phyloP scores from a whole-genome alignment of 2,329 filamentous ascomycete genomes.

The Monosporascus sp. region DNA sequence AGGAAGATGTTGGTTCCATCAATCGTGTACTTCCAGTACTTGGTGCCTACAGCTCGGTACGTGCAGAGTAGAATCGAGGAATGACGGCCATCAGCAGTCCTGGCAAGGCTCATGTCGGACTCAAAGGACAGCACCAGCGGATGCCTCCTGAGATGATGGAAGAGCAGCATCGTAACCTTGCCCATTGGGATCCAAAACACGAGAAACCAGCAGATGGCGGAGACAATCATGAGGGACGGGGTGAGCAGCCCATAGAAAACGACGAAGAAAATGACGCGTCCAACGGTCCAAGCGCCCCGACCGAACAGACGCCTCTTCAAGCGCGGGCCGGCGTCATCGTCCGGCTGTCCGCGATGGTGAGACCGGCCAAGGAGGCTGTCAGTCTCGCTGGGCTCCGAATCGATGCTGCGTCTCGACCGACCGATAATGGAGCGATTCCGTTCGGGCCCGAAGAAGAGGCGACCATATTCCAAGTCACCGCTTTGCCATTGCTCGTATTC shows the following conservation, averaged over 20 bases:
- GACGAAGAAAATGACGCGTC: slow-evolving; percentile 89
- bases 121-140: slow-evolving; percentile 91
- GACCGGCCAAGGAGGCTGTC: slow-evolving; percentile 75
- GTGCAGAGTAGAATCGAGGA: slow-evolving; percentile 92
- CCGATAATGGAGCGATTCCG: slow-evolving; percentile 73
- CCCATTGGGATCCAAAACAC: slow-evolving; percentile 99
- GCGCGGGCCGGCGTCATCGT: slow-evolving; percentile 31
- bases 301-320: slow-evolving; percentile 87
- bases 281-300: slow-evolving; percentile 90
- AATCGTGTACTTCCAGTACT: slow-evolving; percentile 99
- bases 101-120: slow-evolving; percentile 71
- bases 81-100: slow-evolving; percentile 64
- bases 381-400: slow-evolving; percentile 77
- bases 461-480: slow-evolving; percentile 90
- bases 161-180: slow-evolving; percentile 82
- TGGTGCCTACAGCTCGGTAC: slow-evolving; percentile 86
- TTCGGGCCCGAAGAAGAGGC: slow-evolving; percentile 89
- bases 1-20: slow-evolving; percentile 99
- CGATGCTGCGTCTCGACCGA: slow-evolving; percentile 79
- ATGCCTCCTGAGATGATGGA: slow-evolving; percentile 87
- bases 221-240: slow-evolving; percentile 79
- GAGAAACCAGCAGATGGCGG: slow-evolving; percentile 86
- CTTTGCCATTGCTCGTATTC: slow-evolving; percentile 99
- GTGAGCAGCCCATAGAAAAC: slow-evolving; percentile 94
- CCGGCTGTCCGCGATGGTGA: slow-evolving; percentile 44